These are phyloP conservation scores for Pezicula rhizophila DNA, from an alignment of 2,329 filamentous ascomycete genomes.

Conservation along the genomic window DNA sequence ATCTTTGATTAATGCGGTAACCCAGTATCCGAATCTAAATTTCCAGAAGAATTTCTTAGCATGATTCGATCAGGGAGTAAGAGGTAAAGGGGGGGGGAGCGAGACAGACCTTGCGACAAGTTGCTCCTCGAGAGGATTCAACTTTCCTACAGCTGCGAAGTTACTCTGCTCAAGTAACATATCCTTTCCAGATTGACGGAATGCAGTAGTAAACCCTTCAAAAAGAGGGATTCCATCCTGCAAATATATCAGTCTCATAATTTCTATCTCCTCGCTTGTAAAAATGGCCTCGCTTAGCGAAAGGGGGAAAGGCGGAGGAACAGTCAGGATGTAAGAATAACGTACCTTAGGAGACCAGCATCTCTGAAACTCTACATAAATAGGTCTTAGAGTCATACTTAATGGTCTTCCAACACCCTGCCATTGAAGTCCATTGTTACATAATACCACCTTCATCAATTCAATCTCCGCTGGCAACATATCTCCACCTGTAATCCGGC, in stretches of 20 bases:
- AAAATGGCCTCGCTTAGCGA: no score
- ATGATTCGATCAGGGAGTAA: not conserved
- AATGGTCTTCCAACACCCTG: constrained; percentile 3
- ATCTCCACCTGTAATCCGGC: not conserved
- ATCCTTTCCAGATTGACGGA: constrained; percentile 5
- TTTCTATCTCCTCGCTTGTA: not conserved
- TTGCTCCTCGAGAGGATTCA: constrained; percentile 2
- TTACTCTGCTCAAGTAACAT: not conserved
- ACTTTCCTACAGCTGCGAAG: not conserved
- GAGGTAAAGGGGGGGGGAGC: not conserved
- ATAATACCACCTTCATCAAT: constrained; percentile 5
- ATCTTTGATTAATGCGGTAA: constrained; percentile 3
- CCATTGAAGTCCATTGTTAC: constrained; percentile 1
- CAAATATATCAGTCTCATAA: not conserved
- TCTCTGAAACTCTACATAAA: not conserved
- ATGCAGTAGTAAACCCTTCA: constrained; percentile 1
- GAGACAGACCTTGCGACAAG: constrained; percentile 1
- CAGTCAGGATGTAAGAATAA: not conserved
- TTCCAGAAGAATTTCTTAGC: not conserved
- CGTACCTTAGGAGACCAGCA: not conserved
- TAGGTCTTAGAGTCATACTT: not conserved
- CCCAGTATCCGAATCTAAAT: not conserved
- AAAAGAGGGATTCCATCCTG: constrained; percentile 1
- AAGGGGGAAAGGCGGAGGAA: not conserved
- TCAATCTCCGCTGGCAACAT: not conserved